phyloP scores from a whole-genome alignment of 1,284 basidiomycete species.

The Papiliotrema laurentii region DNA sequence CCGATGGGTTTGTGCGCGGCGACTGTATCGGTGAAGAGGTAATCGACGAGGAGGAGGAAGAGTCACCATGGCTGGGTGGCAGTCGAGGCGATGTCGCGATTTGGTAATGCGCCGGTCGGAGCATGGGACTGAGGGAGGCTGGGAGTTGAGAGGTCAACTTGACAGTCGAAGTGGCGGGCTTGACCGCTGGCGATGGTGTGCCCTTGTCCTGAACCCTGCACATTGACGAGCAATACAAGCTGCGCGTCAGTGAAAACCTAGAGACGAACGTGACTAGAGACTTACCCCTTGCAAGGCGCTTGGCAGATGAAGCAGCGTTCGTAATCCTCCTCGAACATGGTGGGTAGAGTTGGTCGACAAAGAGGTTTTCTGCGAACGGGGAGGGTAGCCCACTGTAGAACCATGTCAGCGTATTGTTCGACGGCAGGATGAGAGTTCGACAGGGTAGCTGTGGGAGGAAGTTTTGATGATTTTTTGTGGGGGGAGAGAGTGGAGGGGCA shows the following conservation, averaged over 20 bases:
- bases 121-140: conserved; percentile 27
- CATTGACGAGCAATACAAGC: conserved; percentile 44
- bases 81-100: conserved; percentile 34
- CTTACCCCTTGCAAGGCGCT: conserved; percentile 37
- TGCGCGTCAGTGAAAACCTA: conserved; percentile 11
- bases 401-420: conserved; percentile 8
- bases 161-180: conserved; percentile 17
- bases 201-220: conserved; percentile 41
- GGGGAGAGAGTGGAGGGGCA: neutral
- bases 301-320: conserved; percentile 45
- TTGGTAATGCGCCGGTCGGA: conserved; percentile 25
- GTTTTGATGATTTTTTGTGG: neutral
- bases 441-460: neutral
- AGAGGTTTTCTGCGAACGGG: neutral
- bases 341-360: conserved; percentile 14
- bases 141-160: conserved; percentile 39
- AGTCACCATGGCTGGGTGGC: conserved; percentile 6
- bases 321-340: conserved; percentile 46
- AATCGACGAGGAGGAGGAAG: conserved; percentile 17
- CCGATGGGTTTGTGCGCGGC: conserved; percentile 34
- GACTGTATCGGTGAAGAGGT: conserved; percentile 42
- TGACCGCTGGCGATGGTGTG: conserved; percentile 20
- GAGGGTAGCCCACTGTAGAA: conserved; percentile 4
- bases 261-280: neutral
- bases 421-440: too few species aligned